Percentiles rank a stretch among this genome's conserved stretches.
Conservation (phyloP, 106 monocot genomes). For the Triglochin maritima region DNA sequence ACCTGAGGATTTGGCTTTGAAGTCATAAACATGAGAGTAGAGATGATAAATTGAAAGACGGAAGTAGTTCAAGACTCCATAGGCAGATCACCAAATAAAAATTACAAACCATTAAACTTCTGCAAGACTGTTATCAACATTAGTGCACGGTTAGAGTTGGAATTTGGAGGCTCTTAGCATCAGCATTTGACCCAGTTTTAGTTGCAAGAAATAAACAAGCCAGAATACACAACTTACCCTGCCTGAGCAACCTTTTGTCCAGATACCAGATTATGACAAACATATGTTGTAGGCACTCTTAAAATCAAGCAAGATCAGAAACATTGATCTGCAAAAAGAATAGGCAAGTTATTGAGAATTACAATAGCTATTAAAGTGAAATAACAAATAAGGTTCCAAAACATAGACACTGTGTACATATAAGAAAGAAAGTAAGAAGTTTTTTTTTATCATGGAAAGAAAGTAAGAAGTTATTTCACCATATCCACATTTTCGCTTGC, state of each 20-base stretch:
- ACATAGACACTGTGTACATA: too few relatives aligned
- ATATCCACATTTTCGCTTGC: too few relatives aligned
- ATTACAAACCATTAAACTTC: conserved; percentile 2
- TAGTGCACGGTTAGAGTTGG: not conserved
- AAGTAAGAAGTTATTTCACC: too few relatives aligned
- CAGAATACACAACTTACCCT: conserved; percentile 14
- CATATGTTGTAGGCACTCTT: conserved; percentile 6
- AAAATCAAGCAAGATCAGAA: not conserved
- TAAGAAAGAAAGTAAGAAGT: too few relatives aligned
- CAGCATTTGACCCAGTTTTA: too few relatives aligned
- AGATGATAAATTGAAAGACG: conserved; percentile 2
- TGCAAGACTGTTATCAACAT: not conserved
- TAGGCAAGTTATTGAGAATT: too few relatives aligned
- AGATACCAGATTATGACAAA: conserved; percentile 5
- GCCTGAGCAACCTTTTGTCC: not conserved
- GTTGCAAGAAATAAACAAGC: not conserved
- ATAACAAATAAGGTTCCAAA: too few relatives aligned
- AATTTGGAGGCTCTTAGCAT: not conserved
- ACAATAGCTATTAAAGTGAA: too few relatives aligned
- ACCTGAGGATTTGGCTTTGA: conserved; percentile 12
- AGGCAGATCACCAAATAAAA: conserved; percentile 18
- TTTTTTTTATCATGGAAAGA: too few relatives aligned
- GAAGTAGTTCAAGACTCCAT: conserved; percentile 24
- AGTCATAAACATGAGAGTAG: conserved; percentile 14
- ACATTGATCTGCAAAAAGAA: too few relatives aligned